Evolutionary conservation across 257 asterid genomes (phyloP), one percentile per base, ranked within the genome.

Genomic region (Nicotiana tabacum): DNA sequence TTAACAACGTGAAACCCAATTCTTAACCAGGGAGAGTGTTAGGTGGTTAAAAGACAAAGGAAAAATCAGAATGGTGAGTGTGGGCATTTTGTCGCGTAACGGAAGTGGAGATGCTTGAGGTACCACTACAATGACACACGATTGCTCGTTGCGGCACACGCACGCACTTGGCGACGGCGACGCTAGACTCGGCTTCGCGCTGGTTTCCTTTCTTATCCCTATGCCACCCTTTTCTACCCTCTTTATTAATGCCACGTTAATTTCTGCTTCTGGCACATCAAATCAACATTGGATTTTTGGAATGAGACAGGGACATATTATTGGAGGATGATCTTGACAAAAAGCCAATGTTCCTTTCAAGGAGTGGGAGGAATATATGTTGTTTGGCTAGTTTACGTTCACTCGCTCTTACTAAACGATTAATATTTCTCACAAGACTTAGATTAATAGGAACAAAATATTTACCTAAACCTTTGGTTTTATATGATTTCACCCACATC

Each of bases 71-170:
- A 3, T 9, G 55, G n/a, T 33, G 27, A 35, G 0, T 33, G 67
- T 17, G 57, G 48, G 32, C 5, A 4, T 9, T 86, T 85, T 82
- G 88, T 89, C 90, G 83, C 29, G 48, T 48, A 78, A 27, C 60
- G 68, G 51, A 66, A 10, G 61, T 9, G 24, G 18, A 65, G 74
- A n/a, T 15, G 77, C 84, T 77, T 70, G 89, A 35, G 90, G 48
- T 24, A 2, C 13, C 86, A 81, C 84, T 82, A 82, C 74, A 68
- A 35, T 51, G 83, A 81, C 90, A 88, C 90, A 85, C 90, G 91
- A 83, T 83, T 72, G 85, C 85, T 24, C 53, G 5, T 27, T 51
- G 43, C 69, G 56, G 65, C n/a, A 24, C 66, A 30, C 86, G 55
- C 83, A 9, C 37, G 58, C 85, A 30, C 68, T 8, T 39, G 72